Evolutionary conservation across 1,139 yeast genomes (phyloP), one percentile per base, ranked within the genome.

Genomic region (Candida sp.): DNA sequence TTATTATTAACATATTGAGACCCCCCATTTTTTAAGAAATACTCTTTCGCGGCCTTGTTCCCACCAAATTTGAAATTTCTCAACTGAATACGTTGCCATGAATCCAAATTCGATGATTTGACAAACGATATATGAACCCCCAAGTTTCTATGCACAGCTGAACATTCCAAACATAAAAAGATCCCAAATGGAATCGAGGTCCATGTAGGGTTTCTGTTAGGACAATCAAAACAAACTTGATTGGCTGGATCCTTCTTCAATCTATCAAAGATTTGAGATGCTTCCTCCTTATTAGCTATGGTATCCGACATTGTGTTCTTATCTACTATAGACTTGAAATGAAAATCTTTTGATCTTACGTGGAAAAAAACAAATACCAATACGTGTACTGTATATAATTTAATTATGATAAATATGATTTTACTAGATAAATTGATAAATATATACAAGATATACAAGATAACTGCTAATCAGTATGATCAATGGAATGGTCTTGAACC

Each of bases 21-120:
- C 15, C 97, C 97, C 38, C 96, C 96, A 58, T 90, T 83, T 64
- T 87, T 87, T 54, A 79, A 64, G 63, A 87, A 87, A 57, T 81
- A 93, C 46, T 87, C 96, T 52, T 83, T 82, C 37, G 97, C 96
- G 39, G 77, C 78, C 56, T 84, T 84, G 64, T 93, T 93, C 19
- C 98, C 99, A 43, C 98, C 98, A 48, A 86, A 80, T 60, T 91
- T 90, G 79, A 93, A 89, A 60, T 89, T 82, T 58, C 97, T 78
- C 61, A 93, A 73, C 64, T 93, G 96, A 53, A 82, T 83, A 50
- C 90, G 77, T 44, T 91, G 87, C 97, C 98, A 93, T 45, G 77
- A 68, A 66, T 93, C 99, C 75, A 93, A 77, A 49, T 88, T 89
- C 36, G 95, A 83, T 33, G 97, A 88, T 61, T 91, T 88, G 40